Base-by-base conservation (phyloP, 169 alveolate species). In the Cryptosporidium ryanae region DNA sequence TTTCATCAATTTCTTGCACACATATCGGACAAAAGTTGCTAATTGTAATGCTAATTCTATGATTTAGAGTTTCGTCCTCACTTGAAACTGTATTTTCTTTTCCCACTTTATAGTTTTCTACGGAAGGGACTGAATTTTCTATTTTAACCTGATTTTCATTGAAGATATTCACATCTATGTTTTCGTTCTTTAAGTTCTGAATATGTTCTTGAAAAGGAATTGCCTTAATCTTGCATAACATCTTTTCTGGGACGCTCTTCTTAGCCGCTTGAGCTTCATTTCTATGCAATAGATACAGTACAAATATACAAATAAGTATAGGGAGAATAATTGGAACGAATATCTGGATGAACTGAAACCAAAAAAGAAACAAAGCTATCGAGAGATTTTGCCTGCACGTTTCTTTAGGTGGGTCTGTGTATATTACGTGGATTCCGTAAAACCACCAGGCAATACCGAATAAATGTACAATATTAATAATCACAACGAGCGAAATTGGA, bases 361-460 rank as follows among this genome's bases (percentile, higher is more conserved):
- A 76, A 21, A 76, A 76, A 21, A 76, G 29, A 23, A 76, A 59
- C 29, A 59, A 48, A 55, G 87, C 87, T 34, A 76, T 59, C 13
- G 87, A 43, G 18, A 43, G 63, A 46, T 55, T 76, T 55, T 61
- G 43, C 44, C 70, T 76, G 63, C 87, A 76, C 29, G 34, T 38
- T 61, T 27, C 31, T 55, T 29, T 71, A 23, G 87, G 87, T 13
- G 87, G 87, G 27, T 38, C 63, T 76, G 71, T 44, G 63, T 59
- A 76, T 15, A 76, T 76, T 25, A 76, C 27, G 25, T 76, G 31
- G 23, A 76, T 76, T 61, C 87, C 87, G 59, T 76, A 76, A 76
- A 76, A 76, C 87, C 87, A 76, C 87, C 87, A 76, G 10, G 44
- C 64, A 25, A 76, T 59, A 2, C 87, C 87, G 59, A 76, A 76